These are phyloP conservation scores for Citropsis articulata DNA, from an alignment of 345 rosid genomes.

Conservation along the genomic window DNA sequence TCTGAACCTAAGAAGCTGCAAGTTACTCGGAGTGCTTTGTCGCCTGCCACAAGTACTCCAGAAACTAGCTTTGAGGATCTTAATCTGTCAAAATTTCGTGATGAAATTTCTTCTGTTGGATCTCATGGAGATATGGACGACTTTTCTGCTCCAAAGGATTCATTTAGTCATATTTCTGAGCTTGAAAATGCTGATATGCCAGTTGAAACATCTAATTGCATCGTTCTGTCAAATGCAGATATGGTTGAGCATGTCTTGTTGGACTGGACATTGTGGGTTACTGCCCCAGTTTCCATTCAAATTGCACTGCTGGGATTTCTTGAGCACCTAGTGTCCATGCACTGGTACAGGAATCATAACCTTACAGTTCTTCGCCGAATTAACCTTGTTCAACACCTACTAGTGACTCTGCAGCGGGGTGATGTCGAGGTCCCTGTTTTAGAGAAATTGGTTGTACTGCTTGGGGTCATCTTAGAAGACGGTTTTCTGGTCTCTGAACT, in stretches of 20 bases:
- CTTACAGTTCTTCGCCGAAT: slow-evolving; percentile 90
- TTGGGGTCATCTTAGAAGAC: slow-evolving; percentile 97
- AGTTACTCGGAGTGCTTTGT: slow-evolving; percentile 32
- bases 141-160: slow-evolving; percentile 84
- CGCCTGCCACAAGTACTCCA: slow-evolving; percentile 51
- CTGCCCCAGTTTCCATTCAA: slow-evolving; percentile 89
- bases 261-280: slow-evolving; percentile 99
- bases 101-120: slow-evolving; percentile 83
- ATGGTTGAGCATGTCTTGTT: slow-evolving; percentile 99
- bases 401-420: slow-evolving; percentile 96
- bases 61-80: slow-evolving; percentile 83
- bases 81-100: slow-evolving; percentile 70
- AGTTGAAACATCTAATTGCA: slow-evolving; percentile 92
- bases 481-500: slow-evolving; percentile 95
- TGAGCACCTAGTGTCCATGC: slow-evolving; percentile 98
- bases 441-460: slow-evolving; percentile 94
- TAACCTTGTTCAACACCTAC: slow-evolving; percentile 91
- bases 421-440: slow-evolving; percentile 98
- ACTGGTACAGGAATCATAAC: slow-evolving; percentile 99
- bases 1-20: slow-evolving; percentile 83
- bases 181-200: slow-evolving; percentile 77
- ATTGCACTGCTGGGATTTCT: slow-evolving; percentile 90
- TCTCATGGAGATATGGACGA: slow-evolving; percentile 96
- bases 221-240: slow-evolving; percentile 93
- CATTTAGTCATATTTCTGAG: slow-evolving; percentile 92